Evolutionary conservation across 805 yeast species (phyloP), one percentile per base, ranked within the genome.

Genomic region (Debaryomyces hansenii): DNA sequence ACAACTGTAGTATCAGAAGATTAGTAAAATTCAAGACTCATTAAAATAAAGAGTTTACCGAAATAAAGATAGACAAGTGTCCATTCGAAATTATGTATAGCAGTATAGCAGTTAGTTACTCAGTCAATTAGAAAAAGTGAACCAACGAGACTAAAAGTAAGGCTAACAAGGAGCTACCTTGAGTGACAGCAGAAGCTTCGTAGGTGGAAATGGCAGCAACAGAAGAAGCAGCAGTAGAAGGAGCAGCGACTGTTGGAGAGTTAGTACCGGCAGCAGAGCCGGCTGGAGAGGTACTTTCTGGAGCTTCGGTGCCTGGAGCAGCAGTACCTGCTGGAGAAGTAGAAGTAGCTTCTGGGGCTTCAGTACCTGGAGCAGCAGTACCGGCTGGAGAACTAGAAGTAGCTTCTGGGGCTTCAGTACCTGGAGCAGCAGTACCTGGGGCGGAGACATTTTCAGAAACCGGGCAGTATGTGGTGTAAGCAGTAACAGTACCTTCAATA

Each of bases 101-200:
- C n/a, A 21, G 24, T 21, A 7, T 21, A 21, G 24, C 7, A 21
- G 5, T 7, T 21, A 21, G 24, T 21, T 7, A 5, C 7, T 21
- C 24, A 21, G 24, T 7, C 7, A 21, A 5, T 62, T 62, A 65
- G 53, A 66, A 47, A 54, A 66, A 58, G 64, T 63, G 60, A 37
- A 66, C 67, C 49, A 64, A 59, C 46, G 70, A 68, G 42, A 66
- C 46, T 45, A 63, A 60, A 40, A 57, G 52, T 46, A 61, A 45
- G 28, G 63, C 65, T 29, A 54, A 37, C 46, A 56, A 46, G 10
- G 70, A 60, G 36, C 55, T 58, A 36, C 59, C 58, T 27, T 21
- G 24, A 21, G 52, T 51, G 46, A 51, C 45, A 40, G 55, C 42
- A 34, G 49, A 52, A 39, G 51, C 50, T 27, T 53, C 46, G 47